Conservation (phyloP, 352 stramenopile species). For the Globisporangium nodosum region DNA sequence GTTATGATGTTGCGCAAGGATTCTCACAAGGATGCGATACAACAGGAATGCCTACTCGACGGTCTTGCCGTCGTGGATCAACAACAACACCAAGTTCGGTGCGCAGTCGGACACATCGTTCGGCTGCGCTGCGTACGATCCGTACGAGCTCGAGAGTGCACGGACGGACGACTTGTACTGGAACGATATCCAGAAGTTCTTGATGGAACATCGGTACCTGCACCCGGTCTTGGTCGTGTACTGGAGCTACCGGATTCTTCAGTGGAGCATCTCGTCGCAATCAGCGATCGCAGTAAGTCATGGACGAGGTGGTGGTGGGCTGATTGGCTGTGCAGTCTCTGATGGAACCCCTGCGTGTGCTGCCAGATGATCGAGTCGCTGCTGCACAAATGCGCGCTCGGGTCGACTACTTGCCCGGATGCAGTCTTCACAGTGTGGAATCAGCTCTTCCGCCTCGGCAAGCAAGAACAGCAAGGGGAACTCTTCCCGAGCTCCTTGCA, state of each 20-base stretch:
- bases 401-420: conserved; percentile 44
- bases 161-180: conserved; percentile 69
- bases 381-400: conserved; percentile 50
- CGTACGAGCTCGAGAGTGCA: conserved; percentile 64
- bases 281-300: conserved; percentile 46
- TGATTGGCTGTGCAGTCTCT: neutral
- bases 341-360: neutral
- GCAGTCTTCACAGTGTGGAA: conserved; percentile 54
- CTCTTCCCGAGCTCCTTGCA: conserved; percentile 27
- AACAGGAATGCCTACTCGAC: conserved; percentile 28
- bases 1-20: neutral
- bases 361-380: conserved; percentile 61
- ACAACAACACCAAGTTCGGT: conserved; percentile 28
- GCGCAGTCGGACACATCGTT: neutral
- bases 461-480: conserved; percentile 7
- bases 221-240: conserved; percentile 61
- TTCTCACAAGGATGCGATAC: neutral
- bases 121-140: conserved; percentile 29
- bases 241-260: conserved; percentile 59
- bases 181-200: conserved; percentile 73
- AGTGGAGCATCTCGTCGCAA: conserved; percentile 58
- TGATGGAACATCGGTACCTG: conserved; percentile 51
- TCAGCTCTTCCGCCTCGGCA: conserved; percentile 44
- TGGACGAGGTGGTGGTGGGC: neutral
- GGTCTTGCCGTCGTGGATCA: conserved; percentile 35